Evolutionary conservation across 495 filamentous ascomycete species (phyloP).

Genomic region (Chaetomium fimeti): DNA sequence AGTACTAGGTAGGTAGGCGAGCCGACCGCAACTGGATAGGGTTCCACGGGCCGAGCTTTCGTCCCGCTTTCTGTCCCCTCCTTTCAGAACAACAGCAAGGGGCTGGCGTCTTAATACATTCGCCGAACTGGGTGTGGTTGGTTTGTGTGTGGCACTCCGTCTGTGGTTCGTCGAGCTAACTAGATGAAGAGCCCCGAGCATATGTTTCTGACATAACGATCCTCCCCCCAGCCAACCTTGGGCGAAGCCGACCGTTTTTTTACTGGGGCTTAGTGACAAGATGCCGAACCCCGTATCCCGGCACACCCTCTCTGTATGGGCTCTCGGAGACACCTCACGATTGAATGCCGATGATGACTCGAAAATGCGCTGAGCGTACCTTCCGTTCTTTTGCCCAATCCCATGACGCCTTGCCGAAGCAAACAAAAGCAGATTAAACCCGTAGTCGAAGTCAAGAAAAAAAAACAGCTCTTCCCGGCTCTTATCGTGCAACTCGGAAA

Average conservation of each 20-base stretch:
- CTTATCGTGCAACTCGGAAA: constrained; percentile 22
- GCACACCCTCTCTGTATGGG: neutral
- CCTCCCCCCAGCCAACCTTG: too few species aligned
- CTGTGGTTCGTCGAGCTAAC: too few species aligned
- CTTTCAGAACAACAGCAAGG: too few species aligned
- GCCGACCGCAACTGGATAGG: too few species aligned
- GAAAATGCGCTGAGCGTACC: constrained; percentile 19
- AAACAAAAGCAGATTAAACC: constrained; percentile 25
- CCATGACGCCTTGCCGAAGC: constrained; percentile 33
- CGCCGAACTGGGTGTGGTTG: too few species aligned
- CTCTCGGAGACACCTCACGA: neutral
- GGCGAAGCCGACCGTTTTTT: neutral
- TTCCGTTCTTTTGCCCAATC: constrained; percentile 27
- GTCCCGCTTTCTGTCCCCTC: too few species aligned
- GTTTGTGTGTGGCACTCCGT: too few species aligned
- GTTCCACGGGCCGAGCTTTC: too few species aligned
- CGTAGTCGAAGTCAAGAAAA: constrained; percentile 6
- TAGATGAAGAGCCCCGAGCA: too few species aligned
- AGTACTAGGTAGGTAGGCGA: too few species aligned
- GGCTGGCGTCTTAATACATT: too few species aligned
- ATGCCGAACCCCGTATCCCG: neutral
- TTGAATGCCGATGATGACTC: neutral
- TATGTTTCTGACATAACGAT: too few species aligned
- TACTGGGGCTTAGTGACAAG: neutral
- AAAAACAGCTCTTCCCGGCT: constrained; percentile 17